Evolutionary conservation across 2,329 filamentous ascomycete species (phyloP), one percentile per base, ranked within the genome.

Genomic region (Apiospora hydei): DNA sequence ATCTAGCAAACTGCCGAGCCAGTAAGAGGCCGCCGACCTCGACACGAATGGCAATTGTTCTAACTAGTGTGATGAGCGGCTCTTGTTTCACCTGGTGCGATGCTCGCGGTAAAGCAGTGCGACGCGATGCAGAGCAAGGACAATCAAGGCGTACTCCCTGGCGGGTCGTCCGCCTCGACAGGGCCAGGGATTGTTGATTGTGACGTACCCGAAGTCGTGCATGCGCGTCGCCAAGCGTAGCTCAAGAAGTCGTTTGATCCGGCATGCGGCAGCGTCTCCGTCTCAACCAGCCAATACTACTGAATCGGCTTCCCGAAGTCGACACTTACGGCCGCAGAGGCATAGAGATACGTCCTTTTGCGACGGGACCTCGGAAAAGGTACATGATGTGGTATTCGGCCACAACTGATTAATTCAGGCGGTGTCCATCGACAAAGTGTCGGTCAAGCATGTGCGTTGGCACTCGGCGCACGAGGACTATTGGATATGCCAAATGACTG

Each of bases 211-310:
- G 57, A 64, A 21, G 57, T 64, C 30, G 57, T 64, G 57, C 57
- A 34, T 64, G 57, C 57, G 57, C 34, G 34, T 41, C 34, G 57
- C 34, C 57, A 64, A 64, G 34, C 34, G 57, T 64, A 64, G 57
- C 57, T 64, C 57, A 64, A 64, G 30, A 38, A 38, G 57, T n/a
- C 57, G 57, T 64, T 64, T 64, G 57, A 41, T 41, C 57, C 57
- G 57, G 57, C 57, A 64, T 64, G 57, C 30, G 57, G 57, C 57
- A 64, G 57, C 34, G 34, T 41, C 57, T 41, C 57, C 57, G 57
- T 64, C 57, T 64, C 57, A 64, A 64, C 21, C 57, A 64, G 57
- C 57, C 57, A 64, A 64, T 64, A 64, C 57, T 64, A 64, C 57
- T 64, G 57, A 64, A 64, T 41, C 57, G 30, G 57, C 57, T 64